These are phyloP conservation scores for Alternaria brassicae DNA, from an alignment of 2,329 filamentous ascomycete genomes.

Conservation along the genomic window DNA sequence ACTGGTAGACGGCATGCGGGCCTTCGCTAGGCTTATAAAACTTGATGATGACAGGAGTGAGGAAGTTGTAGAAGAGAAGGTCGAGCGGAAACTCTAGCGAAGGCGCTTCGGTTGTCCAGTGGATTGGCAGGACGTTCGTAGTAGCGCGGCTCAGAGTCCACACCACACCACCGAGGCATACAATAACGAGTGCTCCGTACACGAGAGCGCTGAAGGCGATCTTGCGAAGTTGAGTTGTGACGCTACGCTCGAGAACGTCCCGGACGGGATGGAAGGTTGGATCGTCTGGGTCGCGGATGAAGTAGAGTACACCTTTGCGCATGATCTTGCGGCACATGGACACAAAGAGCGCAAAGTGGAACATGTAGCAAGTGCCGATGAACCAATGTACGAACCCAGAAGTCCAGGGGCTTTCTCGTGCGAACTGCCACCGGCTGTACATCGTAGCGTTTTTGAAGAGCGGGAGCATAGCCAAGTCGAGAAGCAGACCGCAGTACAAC, in stretches of 20 bases:
- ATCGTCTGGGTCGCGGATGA: constrained; percentile 97
- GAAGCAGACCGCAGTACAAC: constrained; percentile 88
- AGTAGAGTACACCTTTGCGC: constrained; percentile 93
- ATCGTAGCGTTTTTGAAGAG: constrained; percentile 85
- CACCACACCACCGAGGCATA: constrained; percentile 93
- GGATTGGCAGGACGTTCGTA: constrained; percentile 80
- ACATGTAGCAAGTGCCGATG: constrained; percentile 98
- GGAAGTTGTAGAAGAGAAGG: constrained; percentile 93
- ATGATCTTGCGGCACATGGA: constrained; percentile 99
- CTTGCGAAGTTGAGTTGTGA: constrained; percentile 91
- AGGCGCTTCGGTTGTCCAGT: constrained; percentile 91
- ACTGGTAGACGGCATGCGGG: constrained; percentile 84
- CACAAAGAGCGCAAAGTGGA: constrained; percentile 97
- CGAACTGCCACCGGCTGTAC: constrained; percentile 78
- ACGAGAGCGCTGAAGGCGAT: constrained; percentile 96
- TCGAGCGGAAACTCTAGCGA: constrained; percentile 94
- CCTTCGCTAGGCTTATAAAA: constrained; percentile 86
- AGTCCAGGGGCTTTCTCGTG: constrained; percentile 78
- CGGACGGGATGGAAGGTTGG: constrained; percentile 97
- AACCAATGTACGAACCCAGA: constrained; percentile 99
- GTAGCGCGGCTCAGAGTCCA: constrained; percentile 81
- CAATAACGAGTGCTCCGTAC: constrained; percentile 88
- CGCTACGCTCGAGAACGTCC: constrained; percentile 91
- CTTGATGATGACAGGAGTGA: constrained; percentile 86
- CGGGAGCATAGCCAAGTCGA: constrained; percentile 87